phyloP scores from a whole-genome alignment of 768 basidiomycete genomes.

The Boletus eberwhitei region DNA sequence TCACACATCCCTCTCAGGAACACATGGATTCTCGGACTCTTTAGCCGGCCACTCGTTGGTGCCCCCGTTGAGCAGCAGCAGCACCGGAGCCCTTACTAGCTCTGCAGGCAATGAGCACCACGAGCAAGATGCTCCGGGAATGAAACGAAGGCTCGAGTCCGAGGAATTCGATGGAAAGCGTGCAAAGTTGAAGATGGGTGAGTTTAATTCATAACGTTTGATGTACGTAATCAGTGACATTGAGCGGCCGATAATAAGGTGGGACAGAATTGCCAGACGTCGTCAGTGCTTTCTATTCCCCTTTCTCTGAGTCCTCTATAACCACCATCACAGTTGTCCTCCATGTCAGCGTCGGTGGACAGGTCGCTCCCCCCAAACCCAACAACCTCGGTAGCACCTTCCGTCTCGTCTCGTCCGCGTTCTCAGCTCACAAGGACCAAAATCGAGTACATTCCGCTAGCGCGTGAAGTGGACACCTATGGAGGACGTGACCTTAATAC shows the following conservation, averaged over 20 bases:
- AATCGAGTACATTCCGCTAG: slow-evolving; percentile 84
- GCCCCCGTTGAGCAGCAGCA: slow-evolving; percentile 11
- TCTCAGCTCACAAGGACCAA: slow-evolving; percentile 65
- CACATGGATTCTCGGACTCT: slow-evolving; percentile 26
- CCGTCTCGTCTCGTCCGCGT: slow-evolving; percentile 37
- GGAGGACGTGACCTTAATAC: slow-evolving; percentile 78
- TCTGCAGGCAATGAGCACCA: slow-evolving; percentile 29
- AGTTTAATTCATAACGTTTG: slow-evolving; percentile 30
- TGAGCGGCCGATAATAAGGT: slow-evolving; percentile 25
- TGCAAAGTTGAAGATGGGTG: slow-evolving; percentile 70
- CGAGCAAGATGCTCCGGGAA: slow-evolving; percentile 60
- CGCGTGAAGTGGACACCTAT: slow-evolving; percentile 67
- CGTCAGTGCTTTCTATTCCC: slow-evolving; percentile 36
- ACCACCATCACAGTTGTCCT: slow-evolving; percentile 14
- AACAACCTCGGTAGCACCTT: slow-evolving; percentile 30
- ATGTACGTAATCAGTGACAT: slow-evolving; percentile 25
- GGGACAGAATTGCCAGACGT: slow-evolving; percentile 47
- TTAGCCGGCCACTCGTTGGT: slow-evolving; percentile 20
- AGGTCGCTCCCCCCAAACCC: slow-evolving; percentile 16
- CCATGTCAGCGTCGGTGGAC: slow-evolving; percentile 21
- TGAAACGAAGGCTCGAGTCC: slow-evolving; percentile 70
- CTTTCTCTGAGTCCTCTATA: slow-evolving; percentile 10
- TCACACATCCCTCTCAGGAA: slow-evolving; percentile 21
- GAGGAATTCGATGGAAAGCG: slow-evolving; percentile 69
- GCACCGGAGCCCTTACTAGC: slow-evolving; percentile 7